Evolutionary conservation across 2,329 filamentous ascomycete species (phyloP).

Genomic region (Epichloe scottii): DNA sequence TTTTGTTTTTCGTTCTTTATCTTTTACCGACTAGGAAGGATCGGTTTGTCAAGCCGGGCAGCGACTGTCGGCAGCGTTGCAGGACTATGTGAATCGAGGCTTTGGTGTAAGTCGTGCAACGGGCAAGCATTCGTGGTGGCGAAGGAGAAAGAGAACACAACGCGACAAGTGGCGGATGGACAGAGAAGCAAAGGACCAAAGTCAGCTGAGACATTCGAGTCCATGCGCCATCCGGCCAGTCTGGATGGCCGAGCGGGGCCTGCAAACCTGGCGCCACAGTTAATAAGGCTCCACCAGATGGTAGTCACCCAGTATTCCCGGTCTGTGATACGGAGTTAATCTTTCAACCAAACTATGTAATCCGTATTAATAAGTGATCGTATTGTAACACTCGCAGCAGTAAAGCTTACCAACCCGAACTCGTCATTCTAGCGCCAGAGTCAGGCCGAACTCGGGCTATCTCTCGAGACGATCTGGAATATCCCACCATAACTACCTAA

Average conservation of each 20-base stretch:
- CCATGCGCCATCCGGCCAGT: conserved; percentile 1
- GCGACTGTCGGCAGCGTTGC: background rate
- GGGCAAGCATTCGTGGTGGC: background rate
- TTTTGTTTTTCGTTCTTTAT: background rate
- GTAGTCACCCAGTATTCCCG: too few species aligned
- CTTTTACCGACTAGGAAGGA: background rate
- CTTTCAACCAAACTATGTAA: too few species aligned
- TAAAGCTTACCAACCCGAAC: too few species aligned
- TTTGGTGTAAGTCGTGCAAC: background rate
- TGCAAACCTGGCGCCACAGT: background rate
- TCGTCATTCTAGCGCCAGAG: too few species aligned
- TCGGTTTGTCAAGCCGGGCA: background rate
- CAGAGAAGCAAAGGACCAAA: background rate
- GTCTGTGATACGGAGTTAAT: too few species aligned
- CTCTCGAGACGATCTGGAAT: too few species aligned
- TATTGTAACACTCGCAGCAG: too few species aligned
- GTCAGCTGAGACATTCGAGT: conserved; percentile 1
- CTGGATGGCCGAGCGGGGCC: background rate
- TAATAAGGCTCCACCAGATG: background rate
- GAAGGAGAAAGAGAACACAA: background rate
- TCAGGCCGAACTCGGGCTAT: too few species aligned
- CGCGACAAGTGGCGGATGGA: background rate
- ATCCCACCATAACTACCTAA: too few species aligned
- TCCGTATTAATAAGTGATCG: too few species aligned
- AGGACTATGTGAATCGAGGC: background rate